phyloP scores from a whole-genome alignment of 2,329 filamentous ascomycete species.

The Boeremia lycopersici region DNA sequence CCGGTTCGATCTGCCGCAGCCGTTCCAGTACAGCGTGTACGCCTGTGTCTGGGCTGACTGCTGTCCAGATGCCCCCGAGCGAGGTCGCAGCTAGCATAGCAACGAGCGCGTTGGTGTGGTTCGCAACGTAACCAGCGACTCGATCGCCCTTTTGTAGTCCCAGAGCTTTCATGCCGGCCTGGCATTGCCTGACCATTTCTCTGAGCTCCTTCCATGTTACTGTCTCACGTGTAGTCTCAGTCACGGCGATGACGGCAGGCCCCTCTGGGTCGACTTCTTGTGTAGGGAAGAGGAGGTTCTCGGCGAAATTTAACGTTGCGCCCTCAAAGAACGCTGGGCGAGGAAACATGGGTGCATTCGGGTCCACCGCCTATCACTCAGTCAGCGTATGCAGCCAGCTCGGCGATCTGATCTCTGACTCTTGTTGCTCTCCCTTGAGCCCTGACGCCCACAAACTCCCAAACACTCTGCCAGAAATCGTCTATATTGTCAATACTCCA shows the following conservation, averaged over 20 bases:
- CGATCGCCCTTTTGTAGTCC: conserved; percentile 68
- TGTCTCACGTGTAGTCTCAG: conserved; percentile 70
- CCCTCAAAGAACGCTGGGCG: conserved; percentile 84
- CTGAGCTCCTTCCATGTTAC: conserved; percentile 82
- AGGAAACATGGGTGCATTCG: conserved; percentile 76
- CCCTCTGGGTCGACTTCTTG: conserved; percentile 63
- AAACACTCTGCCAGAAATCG: conserved; percentile 83
- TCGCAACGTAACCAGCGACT: conserved; percentile 79
- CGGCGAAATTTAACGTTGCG: conserved; percentile 85
- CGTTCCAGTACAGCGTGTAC: conserved; percentile 90
- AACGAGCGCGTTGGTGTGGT: conserved; percentile 84
- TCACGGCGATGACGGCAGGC: conserved; percentile 78
- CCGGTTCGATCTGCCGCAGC: conserved; percentile 82
- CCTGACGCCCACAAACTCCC: conserved; percentile 79
- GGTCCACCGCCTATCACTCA: conserved; percentile 67
- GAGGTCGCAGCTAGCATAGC: conserved; percentile 85
- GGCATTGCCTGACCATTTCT: conserved; percentile 75
- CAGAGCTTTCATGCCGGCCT: conserved; percentile 69
- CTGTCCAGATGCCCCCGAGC: conserved; percentile 89
- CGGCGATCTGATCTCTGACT: conserved; percentile 53
- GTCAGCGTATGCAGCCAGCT: conserved; percentile 19
- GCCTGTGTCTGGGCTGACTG: conserved; percentile 89
- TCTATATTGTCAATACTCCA: conserved; percentile 83
- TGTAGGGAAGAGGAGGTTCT: conserved; percentile 86
- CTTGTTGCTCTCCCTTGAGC: conserved; percentile 67